Conservation (phyloP, 2,329 filamentous ascomycete species). For the Cordyceps farinosa region DNA sequence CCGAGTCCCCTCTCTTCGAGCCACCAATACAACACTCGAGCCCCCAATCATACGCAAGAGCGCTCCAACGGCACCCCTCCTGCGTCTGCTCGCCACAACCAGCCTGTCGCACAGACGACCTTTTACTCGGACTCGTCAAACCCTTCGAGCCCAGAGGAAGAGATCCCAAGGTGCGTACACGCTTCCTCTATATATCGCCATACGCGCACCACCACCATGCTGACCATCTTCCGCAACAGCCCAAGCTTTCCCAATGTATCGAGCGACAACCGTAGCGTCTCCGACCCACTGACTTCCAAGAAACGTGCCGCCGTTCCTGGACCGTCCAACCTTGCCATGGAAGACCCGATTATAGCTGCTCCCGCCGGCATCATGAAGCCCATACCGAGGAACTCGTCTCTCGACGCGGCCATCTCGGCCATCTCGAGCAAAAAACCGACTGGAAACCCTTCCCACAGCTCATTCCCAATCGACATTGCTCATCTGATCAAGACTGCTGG, state of each 20-base stretch:
- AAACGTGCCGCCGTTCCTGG: conserved; percentile 31
- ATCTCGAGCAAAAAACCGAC: conserved; percentile 60
- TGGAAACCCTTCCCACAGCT: conserved; percentile 46
- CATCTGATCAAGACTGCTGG: conserved; percentile 79
- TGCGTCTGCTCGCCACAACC: not conserved
- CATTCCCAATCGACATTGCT: conserved; percentile 62
- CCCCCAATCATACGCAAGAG: conserved; percentile 24
- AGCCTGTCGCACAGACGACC: conserved; percentile 27
- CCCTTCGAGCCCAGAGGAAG: conserved; percentile 32
- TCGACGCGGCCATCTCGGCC: conserved; percentile 87
- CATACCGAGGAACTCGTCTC: conserved; percentile 73
- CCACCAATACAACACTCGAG: conserved; percentile 25
- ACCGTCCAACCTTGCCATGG: conserved; percentile 40
- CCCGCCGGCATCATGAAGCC: conserved; percentile 39
- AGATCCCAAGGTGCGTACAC: conserved; percentile 29
- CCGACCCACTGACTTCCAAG: conserved; percentile 43
- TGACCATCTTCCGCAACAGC: conserved; percentile 22
- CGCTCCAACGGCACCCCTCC: conserved; percentile 24
- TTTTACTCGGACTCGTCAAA: conserved; percentile 38
- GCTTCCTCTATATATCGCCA: not conserved
- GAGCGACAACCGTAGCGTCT: conserved; percentile 49
- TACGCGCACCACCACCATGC: not conserved
- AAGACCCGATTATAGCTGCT: conserved; percentile 41
- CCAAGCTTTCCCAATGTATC: conserved; percentile 29
- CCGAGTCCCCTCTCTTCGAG: conserved; percentile 49